These are phyloP conservation scores for Rubroboletus pulcherrimus DNA, from an alignment of 768 basidiomycete species.

Conservation along the genomic window DNA sequence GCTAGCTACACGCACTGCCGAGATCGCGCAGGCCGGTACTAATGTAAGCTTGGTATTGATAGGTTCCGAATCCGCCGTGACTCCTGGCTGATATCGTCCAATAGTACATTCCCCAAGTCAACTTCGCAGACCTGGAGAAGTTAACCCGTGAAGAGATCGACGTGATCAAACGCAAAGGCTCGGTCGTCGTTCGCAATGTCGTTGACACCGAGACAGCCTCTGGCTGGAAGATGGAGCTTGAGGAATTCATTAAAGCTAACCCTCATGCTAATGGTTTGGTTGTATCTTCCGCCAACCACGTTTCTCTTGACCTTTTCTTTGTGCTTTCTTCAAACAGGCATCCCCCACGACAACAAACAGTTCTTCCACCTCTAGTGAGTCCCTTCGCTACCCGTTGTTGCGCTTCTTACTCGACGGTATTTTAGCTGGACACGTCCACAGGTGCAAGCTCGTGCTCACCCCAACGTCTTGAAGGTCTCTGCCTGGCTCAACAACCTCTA, in stretches of 20 bases:
- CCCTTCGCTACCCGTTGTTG: not conserved
- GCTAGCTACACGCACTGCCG: constrained; percentile 42
- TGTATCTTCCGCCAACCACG: not conserved
- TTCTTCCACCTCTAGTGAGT: constrained; percentile 72
- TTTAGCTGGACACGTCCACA: constrained; percentile 50
- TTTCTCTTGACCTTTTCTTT: not conserved
- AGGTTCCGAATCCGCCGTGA: not conserved
- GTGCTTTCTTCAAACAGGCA: constrained; percentile 33
- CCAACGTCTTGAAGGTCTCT: constrained; percentile 55
- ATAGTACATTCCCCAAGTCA: constrained; percentile 61
- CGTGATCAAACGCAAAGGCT: constrained; percentile 51
- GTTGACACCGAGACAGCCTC: constrained; percentile 54
- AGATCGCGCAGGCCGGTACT: constrained; percentile 45
- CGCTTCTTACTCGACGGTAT: not conserved
- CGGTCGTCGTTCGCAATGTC: constrained; percentile 58
- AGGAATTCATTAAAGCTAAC: constrained; percentile 55
- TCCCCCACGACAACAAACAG: constrained; percentile 58
- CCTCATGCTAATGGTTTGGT: constrained; percentile 49
- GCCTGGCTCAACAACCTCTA: constrained; percentile 67
- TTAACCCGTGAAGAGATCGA: constrained; percentile 45
- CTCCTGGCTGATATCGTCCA: not conserved
- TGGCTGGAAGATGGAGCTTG: constrained; percentile 54
- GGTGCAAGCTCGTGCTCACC: constrained; percentile 66
- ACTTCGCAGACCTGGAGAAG: constrained; percentile 49
- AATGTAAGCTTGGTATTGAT: constrained; percentile 36